Percentiles rank a stretch among this genome's conserved stretches.
Evolutionary conservation across 768 basidiomycete genomes (phyloP).

Genomic region (Chalciporus chontae): DNA sequence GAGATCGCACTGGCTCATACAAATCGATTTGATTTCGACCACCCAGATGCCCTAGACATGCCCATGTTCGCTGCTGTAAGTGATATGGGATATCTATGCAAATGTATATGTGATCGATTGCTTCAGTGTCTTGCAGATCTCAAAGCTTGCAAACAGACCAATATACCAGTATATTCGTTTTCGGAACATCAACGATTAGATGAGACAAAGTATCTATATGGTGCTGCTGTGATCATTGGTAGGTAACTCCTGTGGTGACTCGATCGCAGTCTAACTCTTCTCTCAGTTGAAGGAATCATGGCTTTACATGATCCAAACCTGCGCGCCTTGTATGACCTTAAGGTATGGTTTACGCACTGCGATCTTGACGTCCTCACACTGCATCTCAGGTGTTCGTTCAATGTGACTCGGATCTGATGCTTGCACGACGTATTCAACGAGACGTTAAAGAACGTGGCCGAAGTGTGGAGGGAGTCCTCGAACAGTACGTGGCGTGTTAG

Average conservation of each 20-base stretch:
- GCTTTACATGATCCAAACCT: conserved; percentile 76
- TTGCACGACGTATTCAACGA: conserved; percentile 84
- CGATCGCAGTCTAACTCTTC: neutral
- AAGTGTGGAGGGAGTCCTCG: conserved; percentile 80
- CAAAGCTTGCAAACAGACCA: conserved; percentile 76
- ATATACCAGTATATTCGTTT: conserved; percentile 96
- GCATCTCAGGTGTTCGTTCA: conserved; percentile 73
- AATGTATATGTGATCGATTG: neutral
- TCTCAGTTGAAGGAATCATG: conserved; percentile 86
- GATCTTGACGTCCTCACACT: neutral
- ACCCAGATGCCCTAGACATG: conserved; percentile 92
- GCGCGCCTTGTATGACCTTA: conserved; percentile 85
- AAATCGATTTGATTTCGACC: conserved; percentile 83
- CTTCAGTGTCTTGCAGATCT: conserved; percentile 79
- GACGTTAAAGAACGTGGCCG: conserved; percentile 88
- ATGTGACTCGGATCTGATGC: conserved; percentile 95
- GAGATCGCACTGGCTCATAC: conserved; percentile 81
- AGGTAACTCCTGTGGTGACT: conserved; percentile 8
- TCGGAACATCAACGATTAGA: conserved; percentile 77
- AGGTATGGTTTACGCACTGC: conserved; percentile 44
- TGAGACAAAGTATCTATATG: conserved; percentile 87
- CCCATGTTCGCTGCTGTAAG: conserved; percentile 75
- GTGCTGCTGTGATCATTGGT: conserved; percentile 90
- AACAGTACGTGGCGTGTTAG: conserved; percentile 55
- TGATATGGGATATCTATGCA: conserved; percentile 5